phyloP scores from a whole-genome alignment of 257 asterid genomes.

The Agastache rugosa region DNA sequence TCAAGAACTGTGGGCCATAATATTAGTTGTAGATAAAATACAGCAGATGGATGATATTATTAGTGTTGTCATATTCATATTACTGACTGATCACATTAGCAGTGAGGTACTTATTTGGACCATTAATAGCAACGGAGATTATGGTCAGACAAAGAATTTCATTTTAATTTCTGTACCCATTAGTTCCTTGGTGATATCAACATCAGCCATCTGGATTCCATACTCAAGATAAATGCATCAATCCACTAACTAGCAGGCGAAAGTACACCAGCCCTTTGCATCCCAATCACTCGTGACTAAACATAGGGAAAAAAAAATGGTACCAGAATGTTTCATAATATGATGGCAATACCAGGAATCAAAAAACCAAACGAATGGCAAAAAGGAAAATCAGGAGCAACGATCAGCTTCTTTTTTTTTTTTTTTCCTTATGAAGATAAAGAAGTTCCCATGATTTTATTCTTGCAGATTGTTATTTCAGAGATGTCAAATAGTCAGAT shows the following conservation, averaged over 20 bases:
- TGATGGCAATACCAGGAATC: conserved; percentile 26
- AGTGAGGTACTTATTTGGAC: not conserved
- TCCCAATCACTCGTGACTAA: conserved; percentile 20
- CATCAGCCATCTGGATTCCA: conserved; percentile 13
- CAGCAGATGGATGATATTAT: not conserved
- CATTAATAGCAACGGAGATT: not conserved
- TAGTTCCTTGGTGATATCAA: conserved; percentile 22
- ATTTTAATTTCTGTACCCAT: not conserved
- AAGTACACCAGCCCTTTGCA: conserved; percentile 2
- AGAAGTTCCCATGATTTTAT: not conserved
- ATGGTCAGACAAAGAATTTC: not conserved
- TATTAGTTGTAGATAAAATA: conserved; percentile 7
- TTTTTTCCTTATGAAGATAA: not conserved
- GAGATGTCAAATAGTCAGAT: conserved; percentile 3
- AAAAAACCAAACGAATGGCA: not conserved
- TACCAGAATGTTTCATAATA: not conserved
- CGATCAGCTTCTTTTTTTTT: not conserved
- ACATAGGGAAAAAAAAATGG: not conserved
- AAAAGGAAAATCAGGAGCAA: conserved; percentile 6
- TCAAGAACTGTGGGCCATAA: not conserved
- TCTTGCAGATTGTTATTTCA: conserved; percentile 19
- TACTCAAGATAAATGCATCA: conserved; percentile 15
- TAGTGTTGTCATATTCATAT: conserved; percentile 20
- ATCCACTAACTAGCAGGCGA: not conserved
- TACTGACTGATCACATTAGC: conserved; percentile 16